Evolutionary conservation across 345 rosid species (phyloP).

Genomic region (Citrus sinensis): DNA sequence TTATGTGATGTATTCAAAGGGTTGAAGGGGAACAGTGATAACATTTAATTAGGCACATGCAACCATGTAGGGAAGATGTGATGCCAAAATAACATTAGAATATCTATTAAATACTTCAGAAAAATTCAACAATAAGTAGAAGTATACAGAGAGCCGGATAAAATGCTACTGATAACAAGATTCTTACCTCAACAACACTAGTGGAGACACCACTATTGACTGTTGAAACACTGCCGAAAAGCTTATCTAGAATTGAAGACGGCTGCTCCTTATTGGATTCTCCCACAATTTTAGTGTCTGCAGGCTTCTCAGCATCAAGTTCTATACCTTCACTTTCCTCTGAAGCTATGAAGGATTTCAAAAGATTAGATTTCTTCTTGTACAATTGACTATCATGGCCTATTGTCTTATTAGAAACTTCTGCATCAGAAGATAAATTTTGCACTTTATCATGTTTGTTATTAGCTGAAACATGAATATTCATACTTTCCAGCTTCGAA

Average conservation of each 20-base stretch:
- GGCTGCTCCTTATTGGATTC: conserved; percentile 35
- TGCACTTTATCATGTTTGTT: conserved; percentile 26
- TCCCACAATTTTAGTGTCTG: conserved; percentile 32
- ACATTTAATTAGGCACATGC: background rate
- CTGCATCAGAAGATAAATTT: conserved; percentile 37
- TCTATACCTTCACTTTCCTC: conserved; percentile 33
- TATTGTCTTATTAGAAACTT: conserved; percentile 30
- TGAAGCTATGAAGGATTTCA: conserved; percentile 35
- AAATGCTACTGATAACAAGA: background rate
- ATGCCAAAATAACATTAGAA: background rate
- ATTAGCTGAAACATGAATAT: conserved; percentile 23
- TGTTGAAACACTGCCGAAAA: conserved; percentile 58
- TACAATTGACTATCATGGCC: conserved; percentile 25
- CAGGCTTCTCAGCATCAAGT: conserved; percentile 36
- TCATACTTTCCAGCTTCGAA: conserved; percentile 39
- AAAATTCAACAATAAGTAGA: background rate
- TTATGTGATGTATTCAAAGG: background rate
- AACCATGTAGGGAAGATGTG: background rate
- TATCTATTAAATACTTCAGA: background rate
- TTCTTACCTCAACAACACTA: conserved; percentile 42
- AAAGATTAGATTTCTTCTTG: conserved; percentile 35
- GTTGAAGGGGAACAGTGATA: background rate
- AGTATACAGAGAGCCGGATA: background rate
- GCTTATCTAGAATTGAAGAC: conserved; percentile 74
- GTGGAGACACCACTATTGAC: conserved; percentile 45